phyloP scores from a whole-genome alignment of 192 early-diverging fungal genomes.

The Gamsiella multidivaricata region DNA sequence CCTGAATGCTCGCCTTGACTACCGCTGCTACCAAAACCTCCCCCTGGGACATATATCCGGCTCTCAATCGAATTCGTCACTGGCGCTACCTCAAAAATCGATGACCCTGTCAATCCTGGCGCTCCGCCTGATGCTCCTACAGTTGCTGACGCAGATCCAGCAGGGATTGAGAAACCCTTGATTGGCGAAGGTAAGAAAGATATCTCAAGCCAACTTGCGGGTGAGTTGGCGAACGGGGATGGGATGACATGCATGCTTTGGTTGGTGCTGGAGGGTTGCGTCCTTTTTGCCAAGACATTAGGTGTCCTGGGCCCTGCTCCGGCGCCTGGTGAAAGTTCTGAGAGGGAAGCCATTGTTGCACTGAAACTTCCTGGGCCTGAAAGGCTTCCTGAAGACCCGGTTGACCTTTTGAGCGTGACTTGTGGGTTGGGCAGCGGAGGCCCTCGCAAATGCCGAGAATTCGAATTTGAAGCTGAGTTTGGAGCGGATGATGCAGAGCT shows the following conservation, averaged over 20 bases:
- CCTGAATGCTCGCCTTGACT: neutral
- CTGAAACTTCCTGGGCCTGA: slow-evolving; percentile 13
- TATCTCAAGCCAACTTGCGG: slow-evolving; percentile 27
- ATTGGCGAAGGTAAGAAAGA: slow-evolving; percentile 1
- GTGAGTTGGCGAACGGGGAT: slow-evolving; percentile 36
- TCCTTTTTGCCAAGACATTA: neutral
- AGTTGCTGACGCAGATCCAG: neutral
- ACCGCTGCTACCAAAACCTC: neutral
- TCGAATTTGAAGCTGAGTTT: slow-evolving; percentile 4
- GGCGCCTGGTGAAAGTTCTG: slow-evolving; percentile 24
- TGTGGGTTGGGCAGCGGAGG: slow-evolving; percentile 30
- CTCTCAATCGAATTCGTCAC: neutral
- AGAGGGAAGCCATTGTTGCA: slow-evolving; percentile 10
- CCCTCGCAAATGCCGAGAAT: slow-evolving; percentile 26
- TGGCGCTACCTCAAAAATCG: neutral
- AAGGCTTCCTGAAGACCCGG: slow-evolving; percentile 24
- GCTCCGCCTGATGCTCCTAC: neutral
- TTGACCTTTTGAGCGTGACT: slow-evolving; percentile 12
- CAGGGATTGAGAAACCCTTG: neutral
- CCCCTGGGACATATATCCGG: neutral
- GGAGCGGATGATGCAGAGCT: slow-evolving; percentile 32
- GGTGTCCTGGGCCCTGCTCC: slow-evolving; percentile 18
- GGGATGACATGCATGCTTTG: slow-evolving; percentile 35
- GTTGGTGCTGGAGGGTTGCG: slow-evolving; percentile 2
- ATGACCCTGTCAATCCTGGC: neutral